Base-by-base conservation (phyloP, 352 stramenopile species). In the Globisporangium iwayamae region DNA sequence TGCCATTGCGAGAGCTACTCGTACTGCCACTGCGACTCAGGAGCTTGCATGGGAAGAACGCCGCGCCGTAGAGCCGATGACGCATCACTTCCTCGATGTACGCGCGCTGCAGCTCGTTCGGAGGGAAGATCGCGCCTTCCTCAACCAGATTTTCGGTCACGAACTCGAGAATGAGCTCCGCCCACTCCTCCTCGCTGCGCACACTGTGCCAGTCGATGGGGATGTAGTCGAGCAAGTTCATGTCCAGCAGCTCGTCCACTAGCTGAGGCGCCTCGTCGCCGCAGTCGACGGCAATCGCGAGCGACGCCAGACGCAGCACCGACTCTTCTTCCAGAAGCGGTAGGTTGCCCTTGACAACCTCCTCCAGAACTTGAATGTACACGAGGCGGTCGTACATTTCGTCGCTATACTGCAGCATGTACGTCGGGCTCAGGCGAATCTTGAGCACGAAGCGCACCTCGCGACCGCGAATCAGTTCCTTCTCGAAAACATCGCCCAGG, bases 371-470 rank as follows among this genome's bases (percentile, higher is more conserved):
- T 70, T 98, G 93, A 32, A 97, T 86, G 65, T 96, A 97, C 52
- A 93, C 73, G 22, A 95, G 69, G 14, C 86, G 79, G 41, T 93
- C 77, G 67, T 89, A 94, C 73, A 95, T 85, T 60, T 89, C 85
- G 58, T 96, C 87, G 41, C 82, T 77, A 65, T 94, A 91, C 61
- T 94, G 84, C 50, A 93, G 65, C 55, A 86, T 85, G 61, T 93
- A 91, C 41, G 89, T 74, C 28, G 83, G 84, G 41, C 81, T 83
- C 20, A 98, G 74, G 13, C 95, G 93, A 57, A 98, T 96, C 73
- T 98, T 98, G 36, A 96, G 76, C 65, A 98, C 88, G 61, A 98
- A 98, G 10, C 75, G 89, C 43, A 98, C 87, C n/a, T 95, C 81
- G 13, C 88, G 79, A 30, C 88, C 85, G 66, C 94, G 89, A 50